These are phyloP conservation scores for Primulina eburnea DNA, from an alignment of 257 asterid species.

Conservation along the genomic window DNA sequence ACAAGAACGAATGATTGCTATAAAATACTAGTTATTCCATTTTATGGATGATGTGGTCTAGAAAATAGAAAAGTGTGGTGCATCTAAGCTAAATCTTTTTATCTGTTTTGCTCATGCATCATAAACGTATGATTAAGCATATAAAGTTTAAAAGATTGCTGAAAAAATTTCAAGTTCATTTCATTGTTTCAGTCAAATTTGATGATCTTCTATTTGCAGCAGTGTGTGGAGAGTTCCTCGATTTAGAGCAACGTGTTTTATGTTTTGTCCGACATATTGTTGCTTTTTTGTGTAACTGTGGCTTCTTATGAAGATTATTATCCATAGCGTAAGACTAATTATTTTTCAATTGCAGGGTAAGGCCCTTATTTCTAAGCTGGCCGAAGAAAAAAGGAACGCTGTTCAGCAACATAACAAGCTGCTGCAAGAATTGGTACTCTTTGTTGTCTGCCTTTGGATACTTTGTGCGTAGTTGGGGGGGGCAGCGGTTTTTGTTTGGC, in stretches of 20 bases:
- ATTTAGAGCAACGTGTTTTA: too few relatives aligned
- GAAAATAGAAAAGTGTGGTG: too few relatives aligned
- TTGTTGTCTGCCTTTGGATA: neutral
- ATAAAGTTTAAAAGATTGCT: conserved; percentile 12
- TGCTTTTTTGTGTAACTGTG: neutral
- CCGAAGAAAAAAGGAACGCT: conserved; percentile 66
- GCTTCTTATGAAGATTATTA: conserved; percentile 2
- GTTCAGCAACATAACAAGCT: conserved; percentile 67
- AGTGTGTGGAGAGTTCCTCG: too few relatives aligned
- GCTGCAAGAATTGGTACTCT: conserved; percentile 55
- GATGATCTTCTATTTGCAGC: too few relatives aligned
- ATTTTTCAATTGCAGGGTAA: conserved; percentile 49
- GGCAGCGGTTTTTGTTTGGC: too few relatives aligned
- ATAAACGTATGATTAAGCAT: neutral
- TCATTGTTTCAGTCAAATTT: too few relatives aligned
- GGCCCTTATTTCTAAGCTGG: conserved; percentile 68
- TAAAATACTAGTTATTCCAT: neutral
- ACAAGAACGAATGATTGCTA: neutral
- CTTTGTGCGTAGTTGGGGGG: too few relatives aligned
- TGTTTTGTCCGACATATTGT: too few relatives aligned
- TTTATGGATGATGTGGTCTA: too few relatives aligned
- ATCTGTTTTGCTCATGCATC: neutral
- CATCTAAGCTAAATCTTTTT: too few relatives aligned
- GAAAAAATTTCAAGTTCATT: neutral
- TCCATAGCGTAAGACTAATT: conserved; percentile 1